Percentiles rank a stretch among this genome's conserved stretches.
Conservation (phyloP, 192 early-diverging fungal species). For the Backusella tarrabulga region DNA sequence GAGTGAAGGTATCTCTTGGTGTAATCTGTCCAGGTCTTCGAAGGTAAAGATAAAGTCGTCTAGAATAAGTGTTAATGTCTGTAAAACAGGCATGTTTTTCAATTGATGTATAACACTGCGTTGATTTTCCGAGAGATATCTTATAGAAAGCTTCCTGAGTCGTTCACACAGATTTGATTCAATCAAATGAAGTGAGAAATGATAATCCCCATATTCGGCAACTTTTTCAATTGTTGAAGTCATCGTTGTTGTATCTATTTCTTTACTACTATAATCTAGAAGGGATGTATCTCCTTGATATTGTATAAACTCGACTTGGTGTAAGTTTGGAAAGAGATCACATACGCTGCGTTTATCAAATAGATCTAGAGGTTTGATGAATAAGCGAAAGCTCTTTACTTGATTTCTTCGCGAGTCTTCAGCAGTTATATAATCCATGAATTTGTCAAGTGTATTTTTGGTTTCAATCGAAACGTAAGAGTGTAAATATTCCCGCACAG, state of each 20-base stretch:
- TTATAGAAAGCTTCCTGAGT: background rate
- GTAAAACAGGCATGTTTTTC: background rate
- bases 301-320: background rate
- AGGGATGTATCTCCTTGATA: background rate
- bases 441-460: background rate
- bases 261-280: background rate
- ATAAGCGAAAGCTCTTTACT: background rate
- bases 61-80: background rate
- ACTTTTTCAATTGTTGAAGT: background rate
- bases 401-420: background rate
- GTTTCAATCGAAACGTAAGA: background rate
- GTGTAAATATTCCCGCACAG: background rate
- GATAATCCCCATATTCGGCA: background rate
- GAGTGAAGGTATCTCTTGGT: background rate
- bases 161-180: background rate
- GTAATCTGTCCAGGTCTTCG: background rate
- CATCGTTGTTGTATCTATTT: background rate
- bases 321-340: background rate
- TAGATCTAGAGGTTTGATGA: background rate
- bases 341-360: background rate
- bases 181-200: background rate
- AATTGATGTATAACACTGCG: background rate
- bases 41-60: background rate
- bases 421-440: background rate
- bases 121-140: background rate